Percentiles rank a stretch among this genome's conserved stretches.
phyloP scores from a whole-genome alignment of 75 land plant genomes.

The Selaginella tamariscina region DNA sequence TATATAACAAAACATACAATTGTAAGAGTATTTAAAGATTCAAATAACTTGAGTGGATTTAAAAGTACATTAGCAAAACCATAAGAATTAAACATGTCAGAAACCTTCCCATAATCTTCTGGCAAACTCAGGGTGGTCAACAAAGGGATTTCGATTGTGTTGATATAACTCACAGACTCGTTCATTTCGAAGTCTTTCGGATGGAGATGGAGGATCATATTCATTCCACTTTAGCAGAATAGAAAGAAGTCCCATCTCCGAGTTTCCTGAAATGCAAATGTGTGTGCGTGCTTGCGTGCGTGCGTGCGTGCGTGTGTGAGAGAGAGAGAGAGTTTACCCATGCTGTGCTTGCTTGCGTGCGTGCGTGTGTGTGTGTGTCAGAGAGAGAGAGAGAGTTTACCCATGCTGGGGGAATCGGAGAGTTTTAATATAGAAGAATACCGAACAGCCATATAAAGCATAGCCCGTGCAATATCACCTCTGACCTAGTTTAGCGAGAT shows the following conservation, averaged over 20 bases:
- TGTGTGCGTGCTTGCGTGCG: no score
- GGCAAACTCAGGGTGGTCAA: conserved; percentile 78
- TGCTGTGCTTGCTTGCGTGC: no score
- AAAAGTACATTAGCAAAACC: no score
- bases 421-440: conserved; percentile 36
- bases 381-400: conserved; percentile 20
- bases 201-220: conserved; percentile 47
- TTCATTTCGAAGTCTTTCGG: conserved; percentile 40
- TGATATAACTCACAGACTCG: conserved; percentile 47
- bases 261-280: conserved; percentile 26
- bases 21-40: no score
- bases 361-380: no score
- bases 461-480: conserved; percentile 62
- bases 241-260: conserved; percentile 57
- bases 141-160: conserved; percentile 64
- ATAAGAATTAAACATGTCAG: no score
- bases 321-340: no score
- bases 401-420: conserved; percentile 50
- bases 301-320: no score
- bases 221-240: conserved; percentile 48
- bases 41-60: no score
- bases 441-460: conserved; percentile 62
- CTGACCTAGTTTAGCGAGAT: conserved; percentile 37
- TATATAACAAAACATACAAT: no score
- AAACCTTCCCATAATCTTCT: conserved; percentile 1